These are phyloP conservation scores for Coniochaeta sp. DNA, from an alignment of 2,329 filamentous ascomycete species.

Conservation along the genomic window DNA sequence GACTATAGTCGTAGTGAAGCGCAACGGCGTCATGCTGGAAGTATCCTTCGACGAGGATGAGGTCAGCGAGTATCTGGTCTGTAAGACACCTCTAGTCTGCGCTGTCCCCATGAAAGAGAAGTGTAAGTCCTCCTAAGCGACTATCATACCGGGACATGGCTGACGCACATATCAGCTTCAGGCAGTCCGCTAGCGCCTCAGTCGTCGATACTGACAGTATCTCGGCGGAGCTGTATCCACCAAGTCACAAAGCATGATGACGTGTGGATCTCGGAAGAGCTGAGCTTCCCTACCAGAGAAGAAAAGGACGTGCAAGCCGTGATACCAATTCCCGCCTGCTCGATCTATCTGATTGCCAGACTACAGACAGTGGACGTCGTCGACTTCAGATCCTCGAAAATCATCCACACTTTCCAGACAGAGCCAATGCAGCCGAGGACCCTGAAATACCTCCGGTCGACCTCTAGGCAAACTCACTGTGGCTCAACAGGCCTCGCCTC, in stretches of 20 bases:
- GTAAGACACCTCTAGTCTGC: constrained; percentile 44
- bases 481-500: constrained; percentile 50
- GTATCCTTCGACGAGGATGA: constrained; percentile 39
- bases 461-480: constrained; percentile 42
- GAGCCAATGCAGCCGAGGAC: constrained; percentile 51
- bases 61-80: constrained; percentile 38
- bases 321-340: constrained; percentile 49
- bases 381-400: constrained; percentile 46
- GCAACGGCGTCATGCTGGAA: constrained; percentile 57
- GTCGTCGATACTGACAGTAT: constrained; percentile 38
- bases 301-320: constrained; percentile 47
- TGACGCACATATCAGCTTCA: constrained; percentile 10
- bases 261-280: constrained; percentile 43
- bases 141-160: background rate
- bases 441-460: constrained; percentile 52
- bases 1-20: constrained; percentile 53
- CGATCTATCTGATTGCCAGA: constrained; percentile 54
- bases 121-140: constrained; percentile 23
- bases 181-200: constrained; percentile 13
- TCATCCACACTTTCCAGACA: constrained; percentile 57
- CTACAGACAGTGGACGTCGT: constrained; percentile 51
- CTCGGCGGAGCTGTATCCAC: constrained; percentile 43
- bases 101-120: constrained; percentile 39
- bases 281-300: constrained; percentile 30
- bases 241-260: constrained; percentile 33